phyloP scores from a whole-genome alignment of 2,329 filamentous ascomycete species.

The Trichoderma endophyticum region DNA sequence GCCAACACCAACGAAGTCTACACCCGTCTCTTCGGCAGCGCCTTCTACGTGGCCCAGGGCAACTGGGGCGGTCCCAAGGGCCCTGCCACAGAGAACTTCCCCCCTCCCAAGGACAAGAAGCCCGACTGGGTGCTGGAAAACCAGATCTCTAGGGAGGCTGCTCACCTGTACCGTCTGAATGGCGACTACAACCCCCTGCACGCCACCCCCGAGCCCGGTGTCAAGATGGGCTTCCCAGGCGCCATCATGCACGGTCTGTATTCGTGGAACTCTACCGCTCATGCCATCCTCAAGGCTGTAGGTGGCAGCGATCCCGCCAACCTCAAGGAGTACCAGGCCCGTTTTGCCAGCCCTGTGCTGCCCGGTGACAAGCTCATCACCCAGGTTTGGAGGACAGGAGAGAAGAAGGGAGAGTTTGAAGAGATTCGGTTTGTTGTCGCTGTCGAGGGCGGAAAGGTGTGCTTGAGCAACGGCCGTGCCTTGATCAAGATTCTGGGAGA shows the following conservation, averaged over 20 bases:
- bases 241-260: conserved; percentile 86
- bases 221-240: conserved; percentile 88
- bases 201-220: conserved; percentile 77
- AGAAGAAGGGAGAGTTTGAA: conserved; percentile 64
- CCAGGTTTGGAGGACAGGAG: conserved; percentile 76
- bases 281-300: conserved; percentile 68
- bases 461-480: conserved; percentile 81
- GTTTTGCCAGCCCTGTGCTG: conserved; percentile 80
- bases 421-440: conserved; percentile 78
- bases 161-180: conserved; percentile 78
- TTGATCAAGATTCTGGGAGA: conserved; percentile 63
- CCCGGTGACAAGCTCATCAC: conserved; percentile 80
- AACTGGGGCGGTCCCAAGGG: conserved; percentile 89
- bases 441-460: conserved; percentile 78
- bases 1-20: conserved; percentile 67
- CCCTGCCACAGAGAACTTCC: conserved; percentile 73
- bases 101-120: conserved; percentile 69
- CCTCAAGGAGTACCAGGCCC: conserved; percentile 82
- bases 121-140: conserved; percentile 69
- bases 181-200: conserved; percentile 95
- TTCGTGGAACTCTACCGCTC: conserved; percentile 77
- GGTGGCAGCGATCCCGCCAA: conserved; percentile 77
- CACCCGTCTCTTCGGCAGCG: conserved; percentile 63
- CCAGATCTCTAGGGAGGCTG: conserved; percentile 69
- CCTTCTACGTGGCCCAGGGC: conserved; percentile 77